These are phyloP conservation scores for Sporobolomyces pararoseus DNA, from an alignment of 768 basidiomycete species.

Conservation along the genomic window DNA sequence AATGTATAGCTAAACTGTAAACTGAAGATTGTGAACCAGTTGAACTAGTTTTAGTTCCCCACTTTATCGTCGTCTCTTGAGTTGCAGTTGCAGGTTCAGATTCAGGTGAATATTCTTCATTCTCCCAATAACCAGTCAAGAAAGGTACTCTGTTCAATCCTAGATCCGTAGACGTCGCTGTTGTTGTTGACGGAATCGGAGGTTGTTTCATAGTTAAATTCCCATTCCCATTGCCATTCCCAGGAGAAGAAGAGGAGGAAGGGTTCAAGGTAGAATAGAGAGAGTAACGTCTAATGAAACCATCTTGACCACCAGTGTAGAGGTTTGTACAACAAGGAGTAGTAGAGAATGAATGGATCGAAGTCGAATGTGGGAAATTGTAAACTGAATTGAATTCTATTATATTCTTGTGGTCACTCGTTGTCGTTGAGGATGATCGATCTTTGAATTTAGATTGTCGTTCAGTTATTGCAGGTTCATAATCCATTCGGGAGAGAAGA, in stretches of 20 bases:
- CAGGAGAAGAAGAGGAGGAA: neutral
- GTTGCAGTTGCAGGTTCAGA: neutral
- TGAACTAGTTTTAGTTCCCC: constrained; percentile 30
- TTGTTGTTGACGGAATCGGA: neutral
- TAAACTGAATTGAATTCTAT: too few species aligned
- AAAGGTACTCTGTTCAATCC: constrained; percentile 21
- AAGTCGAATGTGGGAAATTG: too few species aligned
- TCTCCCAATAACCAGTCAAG: constrained; percentile 44
- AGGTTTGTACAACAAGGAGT: constrained; percentile 41
- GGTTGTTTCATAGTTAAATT: constrained; percentile 24
- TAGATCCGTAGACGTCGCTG: neutral
- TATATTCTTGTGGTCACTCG: too few species aligned
- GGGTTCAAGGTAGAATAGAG: constrained; percentile 39
- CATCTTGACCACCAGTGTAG: constrained; percentile 43
- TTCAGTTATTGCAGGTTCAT: too few species aligned
- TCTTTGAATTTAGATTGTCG: too few species aligned
- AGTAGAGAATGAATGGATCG: neutral
- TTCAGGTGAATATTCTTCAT: constrained; percentile 29
- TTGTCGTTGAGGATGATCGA: too few species aligned
- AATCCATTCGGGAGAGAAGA: neutral
- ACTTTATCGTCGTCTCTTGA: constrained; percentile 15
- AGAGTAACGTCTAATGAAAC: constrained; percentile 43
- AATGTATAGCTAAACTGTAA: constrained; percentile 84
- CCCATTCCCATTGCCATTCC: too few species aligned
- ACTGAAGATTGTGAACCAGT: constrained; percentile 56